Percentiles rank a stretch among this genome's conserved stretches.
phyloP scores from a whole-genome alignment of 768 basidiomycete species.

The Hydnomerulius pinastri region DNA sequence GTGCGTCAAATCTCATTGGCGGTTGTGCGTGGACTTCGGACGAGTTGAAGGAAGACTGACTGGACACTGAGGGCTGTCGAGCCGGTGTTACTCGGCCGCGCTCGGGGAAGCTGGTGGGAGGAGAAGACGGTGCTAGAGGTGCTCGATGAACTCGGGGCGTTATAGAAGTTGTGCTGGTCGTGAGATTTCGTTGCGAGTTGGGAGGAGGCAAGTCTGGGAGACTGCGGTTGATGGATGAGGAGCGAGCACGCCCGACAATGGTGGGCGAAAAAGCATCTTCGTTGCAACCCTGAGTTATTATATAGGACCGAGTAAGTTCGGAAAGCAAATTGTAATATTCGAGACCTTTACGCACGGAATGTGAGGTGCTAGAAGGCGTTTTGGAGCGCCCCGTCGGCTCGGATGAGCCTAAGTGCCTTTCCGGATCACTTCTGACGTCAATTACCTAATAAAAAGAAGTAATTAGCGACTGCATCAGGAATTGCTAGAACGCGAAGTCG shows the following conservation, averaged over 20 bases:
- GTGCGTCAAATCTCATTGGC: conserved; percentile 23
- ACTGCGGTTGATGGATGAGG: conserved; percentile 2
- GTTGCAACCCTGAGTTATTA: conserved; percentile 19
- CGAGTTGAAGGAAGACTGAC: not conserved
- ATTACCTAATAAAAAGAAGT: conserved; percentile 29
- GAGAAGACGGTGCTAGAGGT: conserved; percentile 10
- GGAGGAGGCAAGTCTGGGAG: not conserved
- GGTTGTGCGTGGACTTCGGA: not conserved
- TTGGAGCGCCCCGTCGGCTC: no score
- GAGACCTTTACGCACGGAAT: conserved; percentile 21
- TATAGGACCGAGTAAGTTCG: conserved; percentile 16
- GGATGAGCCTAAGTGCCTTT: conserved; percentile 19
- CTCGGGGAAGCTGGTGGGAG: conserved; percentile 24
- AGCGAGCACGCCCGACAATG: conserved; percentile 3
- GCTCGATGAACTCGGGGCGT: conserved; percentile 10
- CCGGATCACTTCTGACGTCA: conserved; percentile 13
- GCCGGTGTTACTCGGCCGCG: conserved; percentile 7
- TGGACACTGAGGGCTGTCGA: conserved; percentile 9
- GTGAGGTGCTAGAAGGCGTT: conserved; percentile 8
- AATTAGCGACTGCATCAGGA: conserved; percentile 8
- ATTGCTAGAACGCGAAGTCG: not conserved
- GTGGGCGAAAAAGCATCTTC: not conserved
- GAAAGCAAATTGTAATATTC: conserved; percentile 10
- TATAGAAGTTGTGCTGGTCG: conserved; percentile 1
- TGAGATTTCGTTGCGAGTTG: conserved; percentile 11